phyloP scores from a whole-genome alignment of 345 rosid species.

The Eucalyptus victrix region DNA sequence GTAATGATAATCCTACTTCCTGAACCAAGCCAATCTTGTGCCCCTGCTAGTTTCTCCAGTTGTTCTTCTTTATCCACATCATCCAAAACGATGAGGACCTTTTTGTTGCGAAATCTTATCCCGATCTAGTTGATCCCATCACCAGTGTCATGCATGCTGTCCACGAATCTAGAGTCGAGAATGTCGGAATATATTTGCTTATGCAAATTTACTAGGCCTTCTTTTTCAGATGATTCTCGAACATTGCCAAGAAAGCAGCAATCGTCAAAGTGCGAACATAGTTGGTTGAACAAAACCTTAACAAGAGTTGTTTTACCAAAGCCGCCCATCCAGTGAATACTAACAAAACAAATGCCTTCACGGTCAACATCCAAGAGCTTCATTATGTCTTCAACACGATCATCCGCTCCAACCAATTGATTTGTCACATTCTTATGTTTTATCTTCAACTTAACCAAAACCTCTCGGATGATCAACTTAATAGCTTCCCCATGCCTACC shows the following conservation, averaged over 20 bases:
- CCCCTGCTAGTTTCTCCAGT: background rate
- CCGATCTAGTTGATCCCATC: background rate
- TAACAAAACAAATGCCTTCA: background rate
- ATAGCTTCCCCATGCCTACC: background rate
- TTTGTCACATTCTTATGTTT: background rate
- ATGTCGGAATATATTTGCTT: background rate
- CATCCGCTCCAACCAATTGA: background rate
- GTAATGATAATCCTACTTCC: background rate
- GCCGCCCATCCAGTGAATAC: background rate
- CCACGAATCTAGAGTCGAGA: background rate
- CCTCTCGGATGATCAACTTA: background rate
- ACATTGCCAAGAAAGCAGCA: background rate
- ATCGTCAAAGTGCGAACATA: background rate
- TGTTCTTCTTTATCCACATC: background rate
- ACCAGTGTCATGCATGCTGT: background rate
- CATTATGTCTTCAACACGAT: background rate
- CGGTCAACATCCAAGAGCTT: background rate
- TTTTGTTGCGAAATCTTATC: background rate
- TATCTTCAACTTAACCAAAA: background rate
- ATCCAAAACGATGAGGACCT: background rate
- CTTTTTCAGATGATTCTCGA: background rate
- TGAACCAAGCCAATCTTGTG: background rate
- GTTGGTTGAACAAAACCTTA: background rate
- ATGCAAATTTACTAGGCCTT: background rate
- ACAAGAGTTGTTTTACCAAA: background rate